These are phyloP conservation scores for Candida maltosa DNA, from an alignment of 805 yeast species.

Conservation along the genomic window DNA sequence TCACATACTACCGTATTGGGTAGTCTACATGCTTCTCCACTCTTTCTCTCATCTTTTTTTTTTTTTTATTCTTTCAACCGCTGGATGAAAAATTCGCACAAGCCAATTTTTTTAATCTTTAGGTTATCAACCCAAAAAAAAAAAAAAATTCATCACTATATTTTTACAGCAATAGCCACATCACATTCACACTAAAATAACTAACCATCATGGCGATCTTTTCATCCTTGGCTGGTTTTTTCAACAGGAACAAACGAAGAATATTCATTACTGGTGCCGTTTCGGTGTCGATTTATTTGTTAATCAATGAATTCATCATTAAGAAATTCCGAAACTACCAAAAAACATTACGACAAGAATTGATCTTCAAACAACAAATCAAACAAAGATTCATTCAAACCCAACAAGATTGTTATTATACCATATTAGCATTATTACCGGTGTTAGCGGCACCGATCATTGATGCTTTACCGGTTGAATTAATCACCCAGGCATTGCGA, in stretches of 20 bases:
- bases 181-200: not conserved
- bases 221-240: conserved; percentile 36
- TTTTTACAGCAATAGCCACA: not conserved
- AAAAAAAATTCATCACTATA: not conserved
- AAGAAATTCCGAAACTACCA: conserved; percentile 38
- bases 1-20: too few relatives aligned
- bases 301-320: conserved; percentile 36
- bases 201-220: conserved; percentile 33
- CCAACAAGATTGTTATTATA: conserved; percentile 83
- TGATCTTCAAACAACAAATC: conserved; percentile 48
- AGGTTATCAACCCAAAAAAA: not conserved
- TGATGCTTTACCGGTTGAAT: conserved; percentile 65
- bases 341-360: conserved; percentile 36
- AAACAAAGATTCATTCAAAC: conserved; percentile 86
- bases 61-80: too few relatives aligned
- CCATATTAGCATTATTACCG: conserved; percentile 79
- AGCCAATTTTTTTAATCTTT: too few relatives aligned
- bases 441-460: conserved; percentile 66
- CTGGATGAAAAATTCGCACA: too few relatives aligned
- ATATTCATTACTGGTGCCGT: conserved; percentile 30
- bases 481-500: conserved; percentile 66
- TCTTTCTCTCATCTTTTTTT: too few relatives aligned
- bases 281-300: conserved; percentile 31
- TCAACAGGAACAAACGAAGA: conserved; percentile 38
- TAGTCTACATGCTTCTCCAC: too few relatives aligned